Evolutionary conservation across 192 early-diverging fungal species (phyloP), one percentile per base, ranked within the genome.

Genomic region (Mortierella hygrophila): DNA sequence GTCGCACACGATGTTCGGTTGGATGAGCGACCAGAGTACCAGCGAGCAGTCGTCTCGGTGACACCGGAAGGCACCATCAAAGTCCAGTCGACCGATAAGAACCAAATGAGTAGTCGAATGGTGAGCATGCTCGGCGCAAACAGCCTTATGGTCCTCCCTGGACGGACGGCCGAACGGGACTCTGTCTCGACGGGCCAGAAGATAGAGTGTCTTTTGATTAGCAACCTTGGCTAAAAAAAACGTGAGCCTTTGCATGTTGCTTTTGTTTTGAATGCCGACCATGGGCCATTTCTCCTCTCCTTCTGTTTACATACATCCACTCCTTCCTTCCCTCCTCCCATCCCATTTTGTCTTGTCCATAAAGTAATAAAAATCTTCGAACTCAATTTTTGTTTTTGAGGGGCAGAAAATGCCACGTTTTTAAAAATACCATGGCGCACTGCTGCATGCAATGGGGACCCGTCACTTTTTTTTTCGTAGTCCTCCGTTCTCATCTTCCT

Each of bases 41-140:
- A 97, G 79, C 89, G 93, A 42, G 90, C 88, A 44, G 72, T 76
- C 55, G 82, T 88, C 10, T 79, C 68, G 23, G 80, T 78, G 44
- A 90, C 90, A 79, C 57, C 82, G 37, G 82, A 78, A 5, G 69
- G 76, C 6, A n/a, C 46, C 1, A 90, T 95, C 74, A 46, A 81
- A 18, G 95, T 85, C 23, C 70, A 79, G 7, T 92, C 93, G 0
- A 97, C 96, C 6, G 92, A 93, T 35, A 80, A 89, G 76, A 86
- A 86, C n/a, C 97, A 98, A 89, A 94, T 93, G 87, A 96, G 94
- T 74, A 96, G 94, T 74, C 90, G 96, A 0, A 91, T 97, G 90
- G 78, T 94, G 60, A 97, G 93, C 72, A 93, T 97, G 94, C 79
- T 89, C 11, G 89, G 88, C 20, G 95, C 96, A 23, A 98, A 97